Base-by-base conservation (phyloP, 2,329 filamentous ascomycete genomes). In the Cadophora gregata region DNA sequence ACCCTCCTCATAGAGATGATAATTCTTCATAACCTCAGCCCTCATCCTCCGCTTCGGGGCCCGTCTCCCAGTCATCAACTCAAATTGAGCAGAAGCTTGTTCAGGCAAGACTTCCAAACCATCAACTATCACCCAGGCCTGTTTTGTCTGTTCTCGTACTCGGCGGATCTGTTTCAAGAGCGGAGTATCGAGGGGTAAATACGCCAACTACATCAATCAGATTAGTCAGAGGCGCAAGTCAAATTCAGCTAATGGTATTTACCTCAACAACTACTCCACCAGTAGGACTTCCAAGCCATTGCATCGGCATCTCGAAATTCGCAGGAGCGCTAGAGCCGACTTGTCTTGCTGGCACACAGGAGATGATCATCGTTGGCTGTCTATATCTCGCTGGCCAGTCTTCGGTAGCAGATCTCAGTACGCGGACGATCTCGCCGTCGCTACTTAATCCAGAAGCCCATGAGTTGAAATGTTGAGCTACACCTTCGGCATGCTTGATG, bases 11-110 rank as follows among this genome's bases (percentile, higher is more conserved):
- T 75, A 75, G 7, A 66, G 64, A 61, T 74, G 72, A 65, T 74
- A 72, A 63, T 76, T 74, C 53, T 70, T 65, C 51, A 71, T 56
- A 2, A 76, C 75, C 59, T 76, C 75, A 61, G 72, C 65, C 21
- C 90, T 85, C 91, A 95, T 94, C 45, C 91, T 77, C 53, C 86
- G 81, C 29, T 91, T 84, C 1, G 91, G 91, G 19, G 90, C 90
- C 76, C 89, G 85, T 56, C 90, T 83, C 0, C 91, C 91, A 0
- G 91, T 93, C 76, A 94, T 93, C 2, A 94, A 79, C 78, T 95
- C 92, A 74, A 94, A 95, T 73, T 94, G 91, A 0, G 91, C 91
- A 78, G 92, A 92, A 0, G 90, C 92, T 75, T 94, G 91, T 76
- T 94, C 92, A 0, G 90, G 90, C 16, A 95, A 78, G 56, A 93